These are phyloP conservation scores for Clavispora fructus DNA, from an alignment of 805 yeast genomes.

Conservation along the genomic window DNA sequence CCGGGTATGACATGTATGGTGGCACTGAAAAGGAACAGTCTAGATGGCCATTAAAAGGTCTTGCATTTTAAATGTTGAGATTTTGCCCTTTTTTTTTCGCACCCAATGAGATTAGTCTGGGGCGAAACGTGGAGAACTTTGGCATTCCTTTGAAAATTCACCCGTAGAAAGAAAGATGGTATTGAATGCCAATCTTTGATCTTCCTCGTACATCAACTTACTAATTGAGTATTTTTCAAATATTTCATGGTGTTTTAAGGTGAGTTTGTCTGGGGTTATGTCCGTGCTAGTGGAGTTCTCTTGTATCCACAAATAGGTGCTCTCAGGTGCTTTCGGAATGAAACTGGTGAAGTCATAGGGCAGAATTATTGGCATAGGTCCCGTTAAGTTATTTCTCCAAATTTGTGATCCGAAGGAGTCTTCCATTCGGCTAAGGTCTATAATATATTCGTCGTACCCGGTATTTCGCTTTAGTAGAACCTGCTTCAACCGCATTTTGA, in stretches of 20 bases:
- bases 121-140: conserved; percentile 3
- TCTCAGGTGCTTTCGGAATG: background rate
- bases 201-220: background rate
- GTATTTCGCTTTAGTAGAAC: background rate
- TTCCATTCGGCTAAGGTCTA: background rate
- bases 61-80: background rate
- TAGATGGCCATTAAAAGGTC: background rate
- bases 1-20: conserved; percentile 56
- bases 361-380: background rate
- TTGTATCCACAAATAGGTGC: background rate
- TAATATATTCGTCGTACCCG: background rate
- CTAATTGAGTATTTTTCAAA: background rate
- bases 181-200: background rate
- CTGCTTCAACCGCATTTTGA: background rate
- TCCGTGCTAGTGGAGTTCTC: background rate
- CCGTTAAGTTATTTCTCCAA: background rate
- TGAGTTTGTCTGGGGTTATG: background rate
- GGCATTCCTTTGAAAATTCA: background rate
- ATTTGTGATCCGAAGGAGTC: background rate
- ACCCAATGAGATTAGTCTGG: background rate
- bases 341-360: background rate
- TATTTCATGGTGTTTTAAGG: background rate
- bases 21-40: background rate
- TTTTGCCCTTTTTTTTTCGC: background rate
- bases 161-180: background rate